Percentiles rank a stretch among this genome's conserved stretches.
phyloP scores from a whole-genome alignment of 2,329 filamentous ascomycete genomes.

The Xylaria sp. region DNA sequence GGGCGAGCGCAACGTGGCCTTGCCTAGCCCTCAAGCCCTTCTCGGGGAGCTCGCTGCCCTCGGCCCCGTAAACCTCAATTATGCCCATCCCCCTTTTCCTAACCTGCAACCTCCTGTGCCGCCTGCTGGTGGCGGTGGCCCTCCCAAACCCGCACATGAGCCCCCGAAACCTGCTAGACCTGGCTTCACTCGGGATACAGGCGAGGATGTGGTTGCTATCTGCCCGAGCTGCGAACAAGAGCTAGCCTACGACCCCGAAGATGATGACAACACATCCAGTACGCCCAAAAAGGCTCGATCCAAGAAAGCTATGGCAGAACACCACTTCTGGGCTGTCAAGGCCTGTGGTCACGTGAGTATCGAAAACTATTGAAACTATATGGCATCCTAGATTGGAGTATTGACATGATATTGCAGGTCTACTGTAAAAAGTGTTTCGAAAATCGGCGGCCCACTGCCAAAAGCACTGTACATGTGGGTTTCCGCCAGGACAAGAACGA shows the following conservation, averaged over 20 bases:
- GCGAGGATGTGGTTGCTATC: conserved; percentile 73
- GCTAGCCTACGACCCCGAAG: conserved; percentile 71
- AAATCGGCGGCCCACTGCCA: conserved; percentile 52
- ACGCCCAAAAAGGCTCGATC: conserved; percentile 50
- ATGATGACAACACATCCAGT: conserved; percentile 41
- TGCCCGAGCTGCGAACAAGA: conserved; percentile 90
- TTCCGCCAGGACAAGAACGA: conserved; percentile 48
- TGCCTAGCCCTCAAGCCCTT: background rate
- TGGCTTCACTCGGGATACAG: conserved; percentile 83
- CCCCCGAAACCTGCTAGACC: conserved; percentile 67
- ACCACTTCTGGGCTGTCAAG: conserved; percentile 92
- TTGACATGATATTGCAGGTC: conserved; percentile 50
- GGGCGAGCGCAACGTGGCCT: conserved; percentile 29
- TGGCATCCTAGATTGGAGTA: background rate
- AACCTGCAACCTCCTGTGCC: background rate
- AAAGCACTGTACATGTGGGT: conserved; percentile 40
- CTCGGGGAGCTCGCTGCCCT: conserved; percentile 9
- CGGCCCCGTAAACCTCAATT: conserved; percentile 36
- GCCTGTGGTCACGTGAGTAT: conserved; percentile 83
- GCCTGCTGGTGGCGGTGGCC: conserved; percentile 1
- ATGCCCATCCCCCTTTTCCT: conserved; percentile 33
- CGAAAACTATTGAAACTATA: background rate
- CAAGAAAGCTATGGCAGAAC: conserved; percentile 65
- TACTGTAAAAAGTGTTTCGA: conserved; percentile 69
- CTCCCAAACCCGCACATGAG: conserved; percentile 61